These are phyloP conservation scores for Aphanocladium album DNA, from an alignment of 2,329 filamentous ascomycete genomes.

Conservation along the genomic window DNA sequence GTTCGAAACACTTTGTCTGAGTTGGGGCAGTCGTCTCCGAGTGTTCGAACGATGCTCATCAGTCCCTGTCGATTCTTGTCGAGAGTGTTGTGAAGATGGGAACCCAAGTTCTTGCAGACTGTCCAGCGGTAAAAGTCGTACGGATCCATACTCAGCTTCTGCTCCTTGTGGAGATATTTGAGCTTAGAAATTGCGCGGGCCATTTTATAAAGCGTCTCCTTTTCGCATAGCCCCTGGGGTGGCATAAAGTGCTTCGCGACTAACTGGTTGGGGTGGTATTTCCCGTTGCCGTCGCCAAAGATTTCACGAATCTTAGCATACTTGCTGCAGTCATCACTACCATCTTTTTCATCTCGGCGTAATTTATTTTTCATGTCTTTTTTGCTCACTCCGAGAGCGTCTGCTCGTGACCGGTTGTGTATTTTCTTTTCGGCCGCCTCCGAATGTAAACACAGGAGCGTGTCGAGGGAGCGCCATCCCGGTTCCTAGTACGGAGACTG, in stretches of 20 bases:
- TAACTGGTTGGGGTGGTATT: conserved; percentile 34
- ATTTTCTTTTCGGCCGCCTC: conserved; percentile 19
- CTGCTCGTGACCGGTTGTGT: background rate
- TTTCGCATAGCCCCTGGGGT: conserved; percentile 26
- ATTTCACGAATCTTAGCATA: conserved; percentile 30
- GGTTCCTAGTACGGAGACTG: conserved; percentile 25
- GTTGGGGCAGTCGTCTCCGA: conserved; percentile 14
- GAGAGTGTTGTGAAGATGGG: background rate
- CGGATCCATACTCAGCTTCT: conserved; percentile 30
- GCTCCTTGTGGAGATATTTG: conserved; percentile 18
- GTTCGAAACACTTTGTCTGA: conserved; percentile 24
- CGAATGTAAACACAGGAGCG: conserved; percentile 23
- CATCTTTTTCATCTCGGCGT: conserved; percentile 18
- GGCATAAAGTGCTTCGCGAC: conserved; percentile 29
- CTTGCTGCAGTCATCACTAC: conserved; percentile 28
- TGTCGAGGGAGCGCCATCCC: conserved; percentile 26
- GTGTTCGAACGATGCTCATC: conserved; percentile 12
- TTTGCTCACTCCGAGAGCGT: background rate
- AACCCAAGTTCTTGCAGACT: background rate
- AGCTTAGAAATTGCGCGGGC: conserved; percentile 30
- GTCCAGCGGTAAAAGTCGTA: conserved; percentile 32
- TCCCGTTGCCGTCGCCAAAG: conserved; percentile 23
- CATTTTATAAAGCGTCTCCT: conserved; percentile 31
- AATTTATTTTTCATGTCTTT: conserved; percentile 11
- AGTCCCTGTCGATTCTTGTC: background rate